Conservation (phyloP, 1,139 yeast species). For the Magnusiomyces fungicola region DNA sequence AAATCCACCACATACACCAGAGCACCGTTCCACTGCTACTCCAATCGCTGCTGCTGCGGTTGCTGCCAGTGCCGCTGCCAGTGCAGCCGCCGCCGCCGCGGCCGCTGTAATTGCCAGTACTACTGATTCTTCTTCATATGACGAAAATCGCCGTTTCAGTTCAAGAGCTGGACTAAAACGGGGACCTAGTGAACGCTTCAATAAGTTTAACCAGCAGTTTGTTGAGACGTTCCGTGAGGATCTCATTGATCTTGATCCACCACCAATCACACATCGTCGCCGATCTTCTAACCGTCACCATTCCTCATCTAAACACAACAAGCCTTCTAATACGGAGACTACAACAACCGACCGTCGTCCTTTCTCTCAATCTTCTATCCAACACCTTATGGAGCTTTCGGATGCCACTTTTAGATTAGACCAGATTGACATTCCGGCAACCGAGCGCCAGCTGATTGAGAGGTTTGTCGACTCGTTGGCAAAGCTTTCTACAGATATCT, state of each 20-base stretch:
- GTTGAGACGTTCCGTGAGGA: not conserved
- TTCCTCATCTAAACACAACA: too few species aligned
- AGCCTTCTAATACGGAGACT: not conserved
- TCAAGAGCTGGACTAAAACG: not conserved
- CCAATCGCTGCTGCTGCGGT: slow-evolving; percentile 5
- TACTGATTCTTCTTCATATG: not conserved
- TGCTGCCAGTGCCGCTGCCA: not conserved
- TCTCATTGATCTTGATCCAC: too few species aligned
- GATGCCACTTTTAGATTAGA: slow-evolving; percentile 47
- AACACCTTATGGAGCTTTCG: slow-evolving; percentile 23
- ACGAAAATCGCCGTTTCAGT: not conserved
- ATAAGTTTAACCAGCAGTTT: not conserved
- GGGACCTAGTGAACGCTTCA: not conserved
- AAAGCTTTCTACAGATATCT: slow-evolving; percentile 82
- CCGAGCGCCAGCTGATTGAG: slow-evolving; percentile 74
- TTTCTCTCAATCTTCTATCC: slow-evolving; percentile 25
- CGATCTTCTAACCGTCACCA: too few species aligned
- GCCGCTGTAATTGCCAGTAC: not conserved
- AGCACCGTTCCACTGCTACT: not conserved
- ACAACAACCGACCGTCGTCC: slow-evolving; percentile 12
- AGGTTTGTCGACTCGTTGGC: slow-evolving; percentile 79
- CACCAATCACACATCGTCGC: too few species aligned
- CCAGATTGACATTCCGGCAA: slow-evolving; percentile 61
- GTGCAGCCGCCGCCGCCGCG: not conserved
- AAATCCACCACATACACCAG: not conserved